Evolutionary conservation across 2,329 filamentous ascomycete genomes (phyloP).

Genomic region (Sporothrix luriei): DNA sequence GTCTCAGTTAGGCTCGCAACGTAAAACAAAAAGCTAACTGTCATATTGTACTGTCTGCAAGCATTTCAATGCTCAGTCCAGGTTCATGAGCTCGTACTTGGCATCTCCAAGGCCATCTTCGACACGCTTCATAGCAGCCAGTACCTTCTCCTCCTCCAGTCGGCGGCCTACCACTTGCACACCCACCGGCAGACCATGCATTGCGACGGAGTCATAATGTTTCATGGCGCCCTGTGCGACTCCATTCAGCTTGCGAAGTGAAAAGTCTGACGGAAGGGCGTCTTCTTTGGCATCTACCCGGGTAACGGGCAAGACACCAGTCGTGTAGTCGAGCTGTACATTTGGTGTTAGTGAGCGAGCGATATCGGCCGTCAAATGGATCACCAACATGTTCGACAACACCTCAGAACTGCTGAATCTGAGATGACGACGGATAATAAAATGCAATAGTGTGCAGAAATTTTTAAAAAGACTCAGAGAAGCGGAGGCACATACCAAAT

Average conservation of each 20-base stretch:
- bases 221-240: conserved; percentile 83
- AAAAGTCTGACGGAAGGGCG: conserved; percentile 63
- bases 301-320: conserved; percentile 80
- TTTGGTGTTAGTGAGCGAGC: conserved; percentile 31
- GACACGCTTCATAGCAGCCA: conserved; percentile 76
- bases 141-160: conserved; percentile 84
- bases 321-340: conserved; percentile 75
- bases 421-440: background rate
- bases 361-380: conserved; percentile 22
- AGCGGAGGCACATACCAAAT: conserved; percentile 61
- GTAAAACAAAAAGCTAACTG: background rate
- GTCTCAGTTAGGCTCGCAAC: background rate
- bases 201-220: conserved; percentile 76
- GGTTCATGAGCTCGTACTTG: conserved; percentile 55
- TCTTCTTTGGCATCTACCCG: conserved; percentile 74
- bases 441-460: background rate
- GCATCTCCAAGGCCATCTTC: conserved; percentile 70
- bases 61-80: conserved; percentile 45
- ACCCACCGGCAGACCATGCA: conserved; percentile 85
- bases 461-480: conserved; percentile 32
- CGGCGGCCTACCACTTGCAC: conserved; percentile 81
- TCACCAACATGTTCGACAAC: background rate
- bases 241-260: conserved; percentile 68
- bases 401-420: background rate
- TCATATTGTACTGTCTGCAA: background rate